These are phyloP conservation scores for Botrytis deweyae DNA, from an alignment of 2,329 filamentous ascomycete genomes.

Conservation along the genomic window DNA sequence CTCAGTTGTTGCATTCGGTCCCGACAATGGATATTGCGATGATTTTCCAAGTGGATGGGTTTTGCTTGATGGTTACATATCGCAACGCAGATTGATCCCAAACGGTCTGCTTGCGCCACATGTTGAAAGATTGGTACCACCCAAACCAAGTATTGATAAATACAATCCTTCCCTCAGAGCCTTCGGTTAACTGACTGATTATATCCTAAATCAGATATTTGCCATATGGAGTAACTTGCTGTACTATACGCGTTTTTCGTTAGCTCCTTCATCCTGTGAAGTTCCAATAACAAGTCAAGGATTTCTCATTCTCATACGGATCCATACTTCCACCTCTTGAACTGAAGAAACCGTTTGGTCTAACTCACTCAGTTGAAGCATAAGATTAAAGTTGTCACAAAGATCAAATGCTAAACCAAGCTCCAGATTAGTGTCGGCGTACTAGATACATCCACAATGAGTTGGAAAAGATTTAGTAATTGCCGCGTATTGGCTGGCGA, in stretches of 20 bases:
- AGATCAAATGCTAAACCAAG: neutral
- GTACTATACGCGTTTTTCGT: neutral
- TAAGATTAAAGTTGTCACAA: neutral
- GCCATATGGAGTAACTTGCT: neutral
- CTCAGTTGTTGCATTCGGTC: neutral
- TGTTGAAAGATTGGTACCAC: neutral
- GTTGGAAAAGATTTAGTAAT: neutral
- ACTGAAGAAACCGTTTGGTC: neutral
- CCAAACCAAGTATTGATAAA: neutral
- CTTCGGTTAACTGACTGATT: neutral
- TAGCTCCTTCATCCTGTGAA: neutral
- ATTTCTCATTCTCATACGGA: neutral
- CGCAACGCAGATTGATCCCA: neutral
- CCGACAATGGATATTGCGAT: neutral
- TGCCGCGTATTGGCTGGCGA: neutral
- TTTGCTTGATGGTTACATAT: slow-evolving; percentile 1
- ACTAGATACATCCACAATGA: neutral
- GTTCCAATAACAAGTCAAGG: neutral
- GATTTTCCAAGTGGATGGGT: neutral
- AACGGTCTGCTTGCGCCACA: neutral
- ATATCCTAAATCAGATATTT: neutral
- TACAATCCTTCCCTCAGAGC: neutral
- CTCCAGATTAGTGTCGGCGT: neutral
- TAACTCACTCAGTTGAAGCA: neutral
- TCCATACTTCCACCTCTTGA: neutral